phyloP scores from a whole-genome alignment of 805 yeast genomes.

The Wickerhamiella shivajii region DNA sequence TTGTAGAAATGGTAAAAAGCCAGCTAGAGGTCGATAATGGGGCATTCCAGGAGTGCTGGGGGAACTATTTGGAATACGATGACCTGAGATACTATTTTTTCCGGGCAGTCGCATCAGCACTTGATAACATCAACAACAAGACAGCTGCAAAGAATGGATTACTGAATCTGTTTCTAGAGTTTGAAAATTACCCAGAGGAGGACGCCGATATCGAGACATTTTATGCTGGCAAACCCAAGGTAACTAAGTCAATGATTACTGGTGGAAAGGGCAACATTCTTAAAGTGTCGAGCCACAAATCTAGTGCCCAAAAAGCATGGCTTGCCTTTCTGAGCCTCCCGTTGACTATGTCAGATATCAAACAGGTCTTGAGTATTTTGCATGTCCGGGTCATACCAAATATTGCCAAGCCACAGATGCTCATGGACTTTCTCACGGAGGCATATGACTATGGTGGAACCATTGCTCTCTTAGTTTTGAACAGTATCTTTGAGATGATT shows the following conservation, averaged over 20 bases:
- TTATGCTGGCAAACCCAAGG: constrained; percentile 13
- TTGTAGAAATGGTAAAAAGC: constrained; percentile 27
- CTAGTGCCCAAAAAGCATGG: constrained; percentile 32
- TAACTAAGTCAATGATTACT: constrained; percentile 18
- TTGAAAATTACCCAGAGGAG: constrained; percentile 16
- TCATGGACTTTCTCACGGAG: constrained; percentile 91
- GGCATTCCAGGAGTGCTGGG: constrained; percentile 15
- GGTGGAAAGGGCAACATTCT: constrained; percentile 25
- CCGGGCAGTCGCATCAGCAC: constrained; percentile 32
- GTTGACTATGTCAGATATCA: constrained; percentile 42
- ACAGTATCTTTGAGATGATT: constrained; percentile 78
- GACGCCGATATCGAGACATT: constrained; percentile 15
- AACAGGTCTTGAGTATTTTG: constrained; percentile 48
- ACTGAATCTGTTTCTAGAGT: constrained; percentile 13
- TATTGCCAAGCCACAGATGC: constrained; percentile 58
- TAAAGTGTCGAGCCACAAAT: constrained; percentile 35
- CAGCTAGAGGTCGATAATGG: constrained; percentile 29
- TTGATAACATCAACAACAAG: constrained; percentile 21
- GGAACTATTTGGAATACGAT: constrained; percentile 33
- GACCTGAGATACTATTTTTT: constrained; percentile 71
- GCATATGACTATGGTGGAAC: constrained; percentile 54
- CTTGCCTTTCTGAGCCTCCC: constrained; percentile 36
- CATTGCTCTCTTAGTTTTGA: constrained; percentile 63
- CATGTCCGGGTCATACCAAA: constrained; percentile 78
- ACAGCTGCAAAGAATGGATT: constrained; percentile 8